Conservation (phyloP, 768 basidiomycete species). For the Pleurotus citrinopileatus region DNA sequence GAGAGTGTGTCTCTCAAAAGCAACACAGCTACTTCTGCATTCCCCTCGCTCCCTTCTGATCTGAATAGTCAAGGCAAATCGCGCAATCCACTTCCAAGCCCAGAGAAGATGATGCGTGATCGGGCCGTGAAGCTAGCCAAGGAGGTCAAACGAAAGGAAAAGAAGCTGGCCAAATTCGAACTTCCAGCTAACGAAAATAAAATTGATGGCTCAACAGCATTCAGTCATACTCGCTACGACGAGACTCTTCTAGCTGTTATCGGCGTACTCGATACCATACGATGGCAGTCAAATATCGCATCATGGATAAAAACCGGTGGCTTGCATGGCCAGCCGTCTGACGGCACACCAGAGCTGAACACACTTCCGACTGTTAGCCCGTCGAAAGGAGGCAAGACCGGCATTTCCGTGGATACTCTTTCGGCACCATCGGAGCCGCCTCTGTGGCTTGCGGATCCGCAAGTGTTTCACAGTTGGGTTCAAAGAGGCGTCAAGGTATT, state of each 20-base stretch:
- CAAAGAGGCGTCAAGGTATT: background rate
- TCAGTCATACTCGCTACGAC: constrained; percentile 33
- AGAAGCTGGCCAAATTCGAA: background rate
- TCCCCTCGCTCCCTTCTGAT: too few relatives aligned
- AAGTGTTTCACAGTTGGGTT: background rate
- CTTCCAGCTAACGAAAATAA: background rate
- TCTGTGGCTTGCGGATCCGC: background rate
- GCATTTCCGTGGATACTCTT: too few relatives aligned
- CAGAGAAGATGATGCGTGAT: background rate
- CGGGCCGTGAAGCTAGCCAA: background rate
- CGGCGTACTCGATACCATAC: constrained; percentile 60
- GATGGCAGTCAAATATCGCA: constrained; percentile 59
- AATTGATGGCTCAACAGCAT: background rate
- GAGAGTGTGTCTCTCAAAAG: too few relatives aligned
- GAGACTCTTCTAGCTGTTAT: constrained; percentile 61
- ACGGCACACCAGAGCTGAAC: background rate
- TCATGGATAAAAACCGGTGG: constrained; percentile 67
- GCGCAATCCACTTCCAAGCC: background rate
- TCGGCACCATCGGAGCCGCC: background rate
- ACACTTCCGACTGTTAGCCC: too few relatives aligned
- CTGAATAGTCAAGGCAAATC: too few relatives aligned
- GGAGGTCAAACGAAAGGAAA: background rate
- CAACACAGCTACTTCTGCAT: too few relatives aligned
- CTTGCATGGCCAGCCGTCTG: constrained; percentile 19
- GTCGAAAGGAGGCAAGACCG: too few relatives aligned